A percentile compares a stretch with the other conserved stretches of the same genome.
phyloP scores from a whole-genome alignment of 1,139 yeast genomes.

The Geotrichum macrosporum region DNA sequence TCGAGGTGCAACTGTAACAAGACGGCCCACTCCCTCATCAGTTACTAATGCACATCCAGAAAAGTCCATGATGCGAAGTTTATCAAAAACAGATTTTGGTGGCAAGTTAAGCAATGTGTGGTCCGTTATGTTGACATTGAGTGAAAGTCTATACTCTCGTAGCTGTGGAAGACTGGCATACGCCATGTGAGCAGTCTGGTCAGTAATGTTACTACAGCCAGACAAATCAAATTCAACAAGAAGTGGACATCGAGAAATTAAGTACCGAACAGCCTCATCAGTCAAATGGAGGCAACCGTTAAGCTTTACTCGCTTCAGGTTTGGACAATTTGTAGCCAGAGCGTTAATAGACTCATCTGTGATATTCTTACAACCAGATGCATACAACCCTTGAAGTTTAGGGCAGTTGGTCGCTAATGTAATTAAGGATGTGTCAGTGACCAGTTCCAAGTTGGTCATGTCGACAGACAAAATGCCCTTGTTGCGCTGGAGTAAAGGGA shows the following conservation, averaged over 20 bases:
- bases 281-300: constrained; percentile 66
- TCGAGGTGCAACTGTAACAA: constrained; percentile 76
- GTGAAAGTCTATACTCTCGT: constrained; percentile 81
- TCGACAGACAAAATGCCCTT: constrained; percentile 78
- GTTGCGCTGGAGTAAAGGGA: constrained; percentile 60
- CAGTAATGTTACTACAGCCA: constrained; percentile 69
- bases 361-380: constrained; percentile 73
- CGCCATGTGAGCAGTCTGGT: constrained; percentile 54
- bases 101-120: constrained; percentile 40
- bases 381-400: constrained; percentile 82
- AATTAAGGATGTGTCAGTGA: constrained; percentile 61
- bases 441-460: constrained; percentile 67
- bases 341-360: constrained; percentile 60
- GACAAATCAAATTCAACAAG: constrained; percentile 89
- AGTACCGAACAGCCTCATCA: constrained; percentile 59
- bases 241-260: constrained; percentile 67
- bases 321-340: constrained; percentile 60
- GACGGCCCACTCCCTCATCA: constrained; percentile 68
- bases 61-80: constrained; percentile 74
- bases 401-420: constrained; percentile 75
- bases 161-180: constrained; percentile 63
- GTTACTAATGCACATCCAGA: constrained; percentile 81
- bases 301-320: constrained; percentile 77
- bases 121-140: constrained; percentile 68
- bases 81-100: constrained; percentile 40